A percentile compares a stretch with the other conserved stretches of the same genome.
Conservation (phyloP, 768 basidiomycete genomes). For the Rhodotorula graminis region DNA sequence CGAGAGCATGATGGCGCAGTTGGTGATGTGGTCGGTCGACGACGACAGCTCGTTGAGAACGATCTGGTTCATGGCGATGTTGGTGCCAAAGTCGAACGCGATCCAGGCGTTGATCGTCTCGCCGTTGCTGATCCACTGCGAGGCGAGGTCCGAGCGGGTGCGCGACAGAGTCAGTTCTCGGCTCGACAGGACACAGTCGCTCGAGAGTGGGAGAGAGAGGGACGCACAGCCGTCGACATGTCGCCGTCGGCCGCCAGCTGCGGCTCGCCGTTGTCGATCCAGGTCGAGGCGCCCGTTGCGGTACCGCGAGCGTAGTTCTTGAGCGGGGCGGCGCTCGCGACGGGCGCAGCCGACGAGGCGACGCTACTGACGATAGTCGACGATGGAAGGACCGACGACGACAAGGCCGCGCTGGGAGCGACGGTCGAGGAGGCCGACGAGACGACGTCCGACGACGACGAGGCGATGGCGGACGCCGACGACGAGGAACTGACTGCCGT, state of each 20-base stretch:
- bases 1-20: conserved; percentile 16
- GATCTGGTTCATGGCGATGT: conserved; percentile 12
- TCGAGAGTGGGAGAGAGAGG: background rate
- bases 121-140: conserved; percentile 25
- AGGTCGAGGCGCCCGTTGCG: background rate
- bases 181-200: too few species aligned
- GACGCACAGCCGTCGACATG: background rate
- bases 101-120: conserved; percentile 21
- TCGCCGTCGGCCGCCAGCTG: background rate
- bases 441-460: too few species aligned
- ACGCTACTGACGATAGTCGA: too few species aligned
- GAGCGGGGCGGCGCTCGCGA: background rate
- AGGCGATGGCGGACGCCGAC: too few species aligned
- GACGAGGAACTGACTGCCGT: too few species aligned
- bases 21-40: conserved; percentile 11
- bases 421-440: too few species aligned
- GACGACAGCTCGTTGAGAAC: conserved; percentile 25
- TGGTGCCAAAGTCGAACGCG: conserved; percentile 5
- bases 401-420: too few species aligned
- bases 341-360: too few species aligned
- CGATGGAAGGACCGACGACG: too few species aligned
- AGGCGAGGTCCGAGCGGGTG: too few species aligned
- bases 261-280: background rate
- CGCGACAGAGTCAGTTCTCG: too few species aligned
- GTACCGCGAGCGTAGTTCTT: background rate